phyloP scores from a whole-genome alignment of 108 stramenopile genomes.

The Pseudonitzschia multistriata region DNA sequence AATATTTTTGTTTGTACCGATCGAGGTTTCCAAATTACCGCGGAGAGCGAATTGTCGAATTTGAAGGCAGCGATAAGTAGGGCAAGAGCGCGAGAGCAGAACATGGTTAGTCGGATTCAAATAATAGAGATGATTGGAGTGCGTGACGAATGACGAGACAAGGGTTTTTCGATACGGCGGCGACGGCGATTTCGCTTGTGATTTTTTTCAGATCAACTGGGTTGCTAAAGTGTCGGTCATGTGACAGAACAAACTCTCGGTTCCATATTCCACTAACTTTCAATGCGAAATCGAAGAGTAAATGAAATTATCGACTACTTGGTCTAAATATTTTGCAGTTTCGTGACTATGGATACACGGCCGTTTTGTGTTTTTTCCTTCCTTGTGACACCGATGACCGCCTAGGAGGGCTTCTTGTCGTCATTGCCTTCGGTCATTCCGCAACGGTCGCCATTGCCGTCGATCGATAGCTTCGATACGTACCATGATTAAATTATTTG shows the following conservation, averaged over 20 bases:
- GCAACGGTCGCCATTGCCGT: background rate
- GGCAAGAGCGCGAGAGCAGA: no score
- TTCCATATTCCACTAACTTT: background rate
- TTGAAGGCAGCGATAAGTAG: no score
- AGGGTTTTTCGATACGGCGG: no score
- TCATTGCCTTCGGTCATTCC: background rate
- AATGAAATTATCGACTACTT: background rate
- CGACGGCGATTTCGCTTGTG: no score
- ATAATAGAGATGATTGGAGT: no score
- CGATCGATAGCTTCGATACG: background rate
- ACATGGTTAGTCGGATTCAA: no score
- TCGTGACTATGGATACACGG: background rate
- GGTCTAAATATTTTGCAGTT: background rate
- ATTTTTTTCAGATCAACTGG: background rate
- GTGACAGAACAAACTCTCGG: background rate
- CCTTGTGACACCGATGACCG: background rate
- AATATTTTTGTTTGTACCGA: no score
- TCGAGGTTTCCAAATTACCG: no score
- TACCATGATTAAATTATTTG: slow-evolving; percentile 1
- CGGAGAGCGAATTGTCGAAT: no score
- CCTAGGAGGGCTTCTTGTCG: background rate
- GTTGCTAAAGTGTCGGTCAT: background rate
- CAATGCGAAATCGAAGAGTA: background rate
- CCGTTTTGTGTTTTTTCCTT: background rate
- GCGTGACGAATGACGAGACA: no score